Base-by-base conservation (phyloP, 768 basidiomycete genomes). In the Rhodotorula kratochvilovae region DNA sequence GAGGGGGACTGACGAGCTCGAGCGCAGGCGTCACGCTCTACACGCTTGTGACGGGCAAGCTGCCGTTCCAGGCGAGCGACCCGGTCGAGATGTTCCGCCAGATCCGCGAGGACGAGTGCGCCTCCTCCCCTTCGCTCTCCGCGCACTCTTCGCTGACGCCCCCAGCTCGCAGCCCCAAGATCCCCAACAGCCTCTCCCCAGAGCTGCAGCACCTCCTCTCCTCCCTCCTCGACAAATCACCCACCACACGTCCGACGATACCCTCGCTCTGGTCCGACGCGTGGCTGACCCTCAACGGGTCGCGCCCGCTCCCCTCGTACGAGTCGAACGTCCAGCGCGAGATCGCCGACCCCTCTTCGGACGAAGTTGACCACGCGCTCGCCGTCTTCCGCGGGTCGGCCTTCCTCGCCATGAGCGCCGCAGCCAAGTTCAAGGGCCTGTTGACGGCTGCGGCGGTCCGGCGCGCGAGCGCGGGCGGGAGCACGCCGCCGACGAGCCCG, bases 51-150 rank as follows among this genome's bases (percentile, higher is more conserved):
- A 68, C 68, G 23, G 77, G 77, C 1, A 64, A 56, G n/a, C 53
- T 78, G 21, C 77, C 77, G 0, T 78, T 77, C 51, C 36, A 61
- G 25, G 62, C 65, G 16, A 1, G 35, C 1, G 69, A 75, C 21
- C 69, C 75, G 42, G 58, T 76, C 15, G 76, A 76, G 25, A 65
- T 78, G 21, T 73, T 71, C 61, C 60, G 69, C 0, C 51, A 70
- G 15, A 78, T 78, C 57, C 63, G 66, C 39, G 67, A 66, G 35
- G 61, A 70, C 51, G 48, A 63, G 76, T 73, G 51, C 43, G 56
- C 56, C 59, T 46, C 5, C 27, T 11, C 35, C 3, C 21, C 17
- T 27, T 29, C 29, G 25, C 21, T 16, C 27, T 2, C 55, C 11
- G 6, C 27, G n/a, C 5, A 1, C 27, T 16, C 27, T 42, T 45